Evolutionary conservation across 768 basidiomycete genomes (phyloP), one percentile per base, ranked within the genome.

Genomic region (Daedalea quercina): DNA sequence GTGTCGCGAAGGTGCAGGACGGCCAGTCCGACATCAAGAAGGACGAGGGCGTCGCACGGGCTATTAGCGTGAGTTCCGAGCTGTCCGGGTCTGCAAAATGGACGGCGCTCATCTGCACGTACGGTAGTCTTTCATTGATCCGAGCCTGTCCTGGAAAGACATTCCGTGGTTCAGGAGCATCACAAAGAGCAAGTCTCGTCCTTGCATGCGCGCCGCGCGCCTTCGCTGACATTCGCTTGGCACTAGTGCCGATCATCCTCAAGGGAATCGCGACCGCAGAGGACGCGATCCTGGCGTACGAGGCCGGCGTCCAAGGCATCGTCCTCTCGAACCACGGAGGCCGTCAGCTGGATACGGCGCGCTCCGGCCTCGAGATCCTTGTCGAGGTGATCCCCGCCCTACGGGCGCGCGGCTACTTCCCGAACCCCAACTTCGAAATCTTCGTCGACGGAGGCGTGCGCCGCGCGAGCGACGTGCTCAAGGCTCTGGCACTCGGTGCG

Each of bases 371-470:
- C 50, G 93, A 95, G 66, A 75, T 94, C n/a, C 79, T 96, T 15
- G 87, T 85, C 1, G 90, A 93, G 62, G 90, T 93, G n/a, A 84
- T 89, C 24, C 69, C 70, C 15, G 80, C 84, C 37, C 76, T 97
- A 22, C 79, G 79, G 54, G 75, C 63, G 55, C 77, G 85, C 11
- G 82, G 0, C 66, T 87, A 25, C 22, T 90, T 89, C 68, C 87
- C 89, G 2, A 86, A 88, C 44, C 77, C 79, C 24, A 79, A 74
- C 47, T 88, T 96, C 71, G 82, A 90, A 62, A 73, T 98, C 28
- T 90, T 87, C 60, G 77, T 92, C 6, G 94, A 98, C 63, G 94
- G 94, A 22, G 94, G 94, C 51, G 90, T 97, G 13, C 76, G 92
- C 42, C 74, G 93, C 34, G 91, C 91, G 0, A 89, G 86, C 12